Conservation (phyloP, 2,329 filamentous ascomycete genomes). For the Diplocarpon mali region DNA sequence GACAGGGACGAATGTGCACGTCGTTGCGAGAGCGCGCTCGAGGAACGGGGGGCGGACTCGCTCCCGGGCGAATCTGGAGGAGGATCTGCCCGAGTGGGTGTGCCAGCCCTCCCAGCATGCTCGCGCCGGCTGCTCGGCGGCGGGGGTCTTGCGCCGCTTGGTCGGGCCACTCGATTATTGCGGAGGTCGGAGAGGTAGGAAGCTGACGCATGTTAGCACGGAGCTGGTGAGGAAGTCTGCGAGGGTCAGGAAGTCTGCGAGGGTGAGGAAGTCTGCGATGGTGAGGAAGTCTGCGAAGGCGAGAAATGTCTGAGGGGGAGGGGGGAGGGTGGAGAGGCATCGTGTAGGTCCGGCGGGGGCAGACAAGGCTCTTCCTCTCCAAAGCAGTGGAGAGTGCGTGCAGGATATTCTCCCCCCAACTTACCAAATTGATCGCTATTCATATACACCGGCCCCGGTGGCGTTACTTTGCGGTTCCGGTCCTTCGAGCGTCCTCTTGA, state of each 20-base stretch:
- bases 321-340: background rate
- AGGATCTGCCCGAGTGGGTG: conserved; percentile 6
- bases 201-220: conserved; percentile 35
- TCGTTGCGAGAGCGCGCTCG: conserved; percentile 22
- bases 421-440: conserved; percentile 56
- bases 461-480: conserved; percentile 41
- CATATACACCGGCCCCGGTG: conserved; percentile 54
- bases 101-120: conserved; percentile 31
- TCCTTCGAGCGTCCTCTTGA: conserved; percentile 27
- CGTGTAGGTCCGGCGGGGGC: background rate
- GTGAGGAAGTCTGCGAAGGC: background rate
- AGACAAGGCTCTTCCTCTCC: too few species aligned
- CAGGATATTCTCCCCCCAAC: conserved; percentile 12
- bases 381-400: too few species aligned
- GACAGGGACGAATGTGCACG: conserved; percentile 23
- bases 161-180: conserved; percentile 53
- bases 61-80: conserved; percentile 10
- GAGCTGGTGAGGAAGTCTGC: background rate
- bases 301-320: background rate
- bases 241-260: background rate
- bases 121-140: conserved; percentile 31
- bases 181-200: conserved; percentile 62
- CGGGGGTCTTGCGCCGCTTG: conserved; percentile 59
- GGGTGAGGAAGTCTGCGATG: background rate
- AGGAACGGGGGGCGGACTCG: conserved; percentile 19